Conservation (phyloP, 1,284 basidiomycete species). For the Irpex sp. region DNA sequence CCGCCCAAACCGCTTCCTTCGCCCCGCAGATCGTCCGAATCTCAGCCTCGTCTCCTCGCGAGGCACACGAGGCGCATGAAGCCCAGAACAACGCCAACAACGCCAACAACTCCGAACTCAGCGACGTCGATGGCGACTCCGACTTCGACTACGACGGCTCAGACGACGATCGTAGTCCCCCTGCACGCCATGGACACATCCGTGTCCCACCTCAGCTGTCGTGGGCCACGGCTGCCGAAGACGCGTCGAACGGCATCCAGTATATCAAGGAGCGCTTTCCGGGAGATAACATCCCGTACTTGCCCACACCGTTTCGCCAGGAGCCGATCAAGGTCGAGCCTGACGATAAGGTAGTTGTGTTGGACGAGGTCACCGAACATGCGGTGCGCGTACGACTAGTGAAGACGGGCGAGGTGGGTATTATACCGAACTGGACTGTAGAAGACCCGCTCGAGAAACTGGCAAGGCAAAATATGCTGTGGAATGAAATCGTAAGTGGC, state of each 20-base stretch:
- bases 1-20: neutral
- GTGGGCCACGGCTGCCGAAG: conserved; percentile 19
- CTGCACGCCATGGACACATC: neutral
- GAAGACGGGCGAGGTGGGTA: conserved; percentile 19
- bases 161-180: neutral
- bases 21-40: neutral
- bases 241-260: conserved; percentile 24
- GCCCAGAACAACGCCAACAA: neutral
- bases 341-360: conserved; percentile 21
- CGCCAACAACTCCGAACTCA: neutral
- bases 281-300: conserved; percentile 17
- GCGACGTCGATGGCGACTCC: neutral
- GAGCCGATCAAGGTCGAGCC: conserved; percentile 24
- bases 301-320: conserved; percentile 21
- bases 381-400: conserved; percentile 24
- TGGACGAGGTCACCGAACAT: conserved; percentile 24
- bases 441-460: conserved; percentile 28
- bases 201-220: neutral
- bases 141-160: neutral
- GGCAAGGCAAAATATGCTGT: conserved; percentile 27
- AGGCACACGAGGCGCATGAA: neutral
- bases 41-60: neutral
- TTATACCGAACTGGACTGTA: conserved; percentile 26
- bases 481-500: conserved; percentile 28
- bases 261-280: conserved; percentile 27